Evolutionary conservation across 352 stramenopile species (phyloP).

Genomic region (Elongisporangium anandrum): DNA sequence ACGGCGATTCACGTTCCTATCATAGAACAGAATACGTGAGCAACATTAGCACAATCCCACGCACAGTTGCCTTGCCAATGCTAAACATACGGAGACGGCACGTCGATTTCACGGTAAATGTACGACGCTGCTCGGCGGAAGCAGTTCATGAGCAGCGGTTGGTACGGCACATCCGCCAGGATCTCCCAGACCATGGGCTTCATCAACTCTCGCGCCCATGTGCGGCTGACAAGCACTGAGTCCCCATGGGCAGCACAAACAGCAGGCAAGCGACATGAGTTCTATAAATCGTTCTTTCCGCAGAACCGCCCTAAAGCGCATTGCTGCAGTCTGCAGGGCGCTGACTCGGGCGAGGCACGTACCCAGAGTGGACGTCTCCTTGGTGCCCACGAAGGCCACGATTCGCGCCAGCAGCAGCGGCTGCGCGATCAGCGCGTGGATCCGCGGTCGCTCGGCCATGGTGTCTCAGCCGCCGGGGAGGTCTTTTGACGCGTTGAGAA

Average conservation of each 20-base stretch:
- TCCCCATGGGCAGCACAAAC: slow-evolving; percentile 5
- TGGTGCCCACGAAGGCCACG: slow-evolving; percentile 56
- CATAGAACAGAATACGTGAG: slow-evolving; percentile 3
- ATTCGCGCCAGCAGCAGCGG: slow-evolving; percentile 55
- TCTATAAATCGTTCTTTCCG: background rate
- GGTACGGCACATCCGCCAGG: slow-evolving; percentile 64
- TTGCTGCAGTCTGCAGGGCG: background rate
- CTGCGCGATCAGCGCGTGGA: slow-evolving; percentile 47
- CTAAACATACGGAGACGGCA: slow-evolving; percentile 67
- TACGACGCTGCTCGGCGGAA: slow-evolving; percentile 84
- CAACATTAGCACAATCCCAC: slow-evolving; percentile 4
- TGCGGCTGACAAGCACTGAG: slow-evolving; percentile 63
- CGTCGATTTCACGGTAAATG: slow-evolving; percentile 84
- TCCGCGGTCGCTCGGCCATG: slow-evolving; percentile 4
- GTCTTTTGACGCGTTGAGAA: background rate
- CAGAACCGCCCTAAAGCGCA: background rate
- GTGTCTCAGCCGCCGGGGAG: background rate
- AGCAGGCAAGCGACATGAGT: slow-evolving; percentile 3
- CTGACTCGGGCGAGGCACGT: slow-evolving; percentile 4
- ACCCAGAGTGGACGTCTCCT: slow-evolving; percentile 52
- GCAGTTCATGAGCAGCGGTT: slow-evolving; percentile 74
- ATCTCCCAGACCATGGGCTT: slow-evolving; percentile 82
- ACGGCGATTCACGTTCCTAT: slow-evolving; percentile 85
- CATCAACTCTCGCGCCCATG: slow-evolving; percentile 79
- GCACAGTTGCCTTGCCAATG: slow-evolving; percentile 5